phyloP scores from a whole-genome alignment of 2,329 filamentous ascomycete genomes.

The Pyricularia grisea region DNA sequence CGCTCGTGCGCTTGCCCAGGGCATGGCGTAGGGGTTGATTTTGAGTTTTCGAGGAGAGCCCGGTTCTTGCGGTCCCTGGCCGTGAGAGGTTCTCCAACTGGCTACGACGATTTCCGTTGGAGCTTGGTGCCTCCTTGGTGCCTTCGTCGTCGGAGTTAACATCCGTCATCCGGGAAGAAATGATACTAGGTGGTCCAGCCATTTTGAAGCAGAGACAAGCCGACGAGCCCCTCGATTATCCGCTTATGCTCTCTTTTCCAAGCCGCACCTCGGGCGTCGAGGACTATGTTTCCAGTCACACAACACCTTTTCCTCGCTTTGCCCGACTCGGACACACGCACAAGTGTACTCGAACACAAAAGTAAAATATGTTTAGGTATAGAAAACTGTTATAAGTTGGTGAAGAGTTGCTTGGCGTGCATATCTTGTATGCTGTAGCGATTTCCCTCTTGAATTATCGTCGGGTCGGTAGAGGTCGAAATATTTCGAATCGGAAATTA shows the following conservation, averaged over 20 bases:
- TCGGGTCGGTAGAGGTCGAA: background rate
- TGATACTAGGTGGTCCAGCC: conserved; percentile 51
- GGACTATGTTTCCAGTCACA: background rate
- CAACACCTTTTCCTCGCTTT: background rate
- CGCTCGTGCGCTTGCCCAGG: conserved; percentile 32
- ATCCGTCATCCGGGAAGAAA: conserved; percentile 65
- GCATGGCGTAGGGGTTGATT: conserved; percentile 45
- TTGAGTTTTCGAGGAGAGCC: conserved; percentile 37
- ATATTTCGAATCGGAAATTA: background rate
- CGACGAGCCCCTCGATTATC: background rate
- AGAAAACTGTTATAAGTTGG: background rate
- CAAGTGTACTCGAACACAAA: background rate
- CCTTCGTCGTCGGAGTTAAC: conserved; percentile 48
- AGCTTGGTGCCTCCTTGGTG: conserved; percentile 24
- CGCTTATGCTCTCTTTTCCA: background rate
- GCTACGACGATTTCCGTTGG: conserved; percentile 25
- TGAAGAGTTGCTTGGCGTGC: background rate
- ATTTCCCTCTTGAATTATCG: background rate
- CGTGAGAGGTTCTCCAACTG: conserved; percentile 36
- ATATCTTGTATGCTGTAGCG: background rate
- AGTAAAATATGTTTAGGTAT: background rate
- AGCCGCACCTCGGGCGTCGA: background rate
- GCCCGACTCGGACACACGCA: background rate
- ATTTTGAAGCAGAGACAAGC: conserved; percentile 15
- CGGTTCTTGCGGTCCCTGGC: conserved; percentile 44